Conservation (phyloP, 1,284 basidiomycete genomes). For the Vanrija sp. region DNA sequence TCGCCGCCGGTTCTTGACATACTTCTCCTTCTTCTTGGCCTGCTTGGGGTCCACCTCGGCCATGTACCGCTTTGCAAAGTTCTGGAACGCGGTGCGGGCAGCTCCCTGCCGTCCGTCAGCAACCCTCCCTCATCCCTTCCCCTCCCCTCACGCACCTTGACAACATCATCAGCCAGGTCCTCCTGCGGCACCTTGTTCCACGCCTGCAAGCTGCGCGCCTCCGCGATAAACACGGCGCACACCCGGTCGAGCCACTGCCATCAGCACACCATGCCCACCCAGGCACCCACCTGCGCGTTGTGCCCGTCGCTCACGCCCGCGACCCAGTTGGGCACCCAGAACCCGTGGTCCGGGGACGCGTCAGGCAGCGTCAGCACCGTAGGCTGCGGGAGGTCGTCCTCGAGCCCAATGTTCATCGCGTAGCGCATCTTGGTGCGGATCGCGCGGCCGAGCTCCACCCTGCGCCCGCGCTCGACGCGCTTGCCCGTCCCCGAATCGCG, state of each 20-base stretch:
- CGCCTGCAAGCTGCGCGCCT: constrained; percentile 8
- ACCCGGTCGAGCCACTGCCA: constrained; percentile 23
- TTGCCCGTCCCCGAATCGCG: constrained; percentile 17
- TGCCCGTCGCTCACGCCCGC: constrained; percentile 9
- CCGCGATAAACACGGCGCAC: constrained; percentile 15
- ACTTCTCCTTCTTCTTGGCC: constrained; percentile 32
- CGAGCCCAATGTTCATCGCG: constrained; percentile 19
- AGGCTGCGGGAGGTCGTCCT: constrained; percentile 18
- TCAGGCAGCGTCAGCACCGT: neutral
- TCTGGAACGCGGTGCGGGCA: constrained; percentile 39
- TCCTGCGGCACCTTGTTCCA: constrained; percentile 19
- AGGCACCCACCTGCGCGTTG: constrained; percentile 17
- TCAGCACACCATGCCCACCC: neutral
- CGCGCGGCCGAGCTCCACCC: constrained; percentile 18
- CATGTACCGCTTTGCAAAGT: constrained; percentile 41
- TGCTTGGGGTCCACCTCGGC: constrained; percentile 35
- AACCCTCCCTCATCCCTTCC: neutral
- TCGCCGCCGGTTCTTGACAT: constrained; percentile 42
- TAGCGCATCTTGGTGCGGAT: constrained; percentile 22
- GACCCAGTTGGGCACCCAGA: constrained; percentile 22
- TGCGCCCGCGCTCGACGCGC: constrained; percentile 13
- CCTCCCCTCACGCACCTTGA: constrained; percentile 9
- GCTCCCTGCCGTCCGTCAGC: constrained; percentile 18
- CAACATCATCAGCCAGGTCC: constrained; percentile 20
- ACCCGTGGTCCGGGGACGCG: neutral